A percentile compares a stretch with the other conserved stretches of the same genome.
Evolutionary conservation across 2,329 filamentous ascomycete genomes (phyloP).

Genomic region (Calonectria pseudoturangicola): DNA sequence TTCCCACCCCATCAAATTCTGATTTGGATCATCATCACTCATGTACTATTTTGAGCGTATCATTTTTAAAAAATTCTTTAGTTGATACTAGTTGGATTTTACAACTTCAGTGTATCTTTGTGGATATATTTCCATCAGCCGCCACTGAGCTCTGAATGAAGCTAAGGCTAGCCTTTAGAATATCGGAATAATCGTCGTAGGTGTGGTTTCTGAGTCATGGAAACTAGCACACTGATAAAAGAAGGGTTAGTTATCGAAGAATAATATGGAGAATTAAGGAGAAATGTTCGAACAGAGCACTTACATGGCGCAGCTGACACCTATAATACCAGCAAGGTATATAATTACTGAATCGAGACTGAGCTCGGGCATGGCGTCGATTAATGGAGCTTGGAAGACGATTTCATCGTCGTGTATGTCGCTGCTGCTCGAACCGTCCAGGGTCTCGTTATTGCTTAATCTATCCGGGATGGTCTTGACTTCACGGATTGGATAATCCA

Average conservation of each 20-base stretch:
- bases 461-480: background rate
- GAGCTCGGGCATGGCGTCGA: background rate
- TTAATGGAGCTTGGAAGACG: background rate
- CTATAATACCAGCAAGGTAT: background rate
- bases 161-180: background rate
- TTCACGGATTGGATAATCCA: constrained; percentile 14
- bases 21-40: too few species aligned
- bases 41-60: too few species aligned
- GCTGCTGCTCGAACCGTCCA: background rate
- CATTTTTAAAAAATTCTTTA: too few species aligned
- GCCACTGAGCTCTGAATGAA: background rate
- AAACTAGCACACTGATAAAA: background rate
- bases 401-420: background rate
- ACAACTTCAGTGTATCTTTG: too few species aligned
- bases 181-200: background rate
- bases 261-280: too few species aligned
- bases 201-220: background rate
- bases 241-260: background rate
- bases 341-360: background rate
- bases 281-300: too few species aligned
- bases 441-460: too few species aligned
- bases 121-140: too few species aligned
- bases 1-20: too few species aligned
- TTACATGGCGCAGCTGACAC: constrained; percentile 10
- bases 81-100: too few species aligned